Evolutionary conservation across 2,329 filamentous ascomycete species (phyloP).

Genomic region (Epichloe brachyelytri): DNA sequence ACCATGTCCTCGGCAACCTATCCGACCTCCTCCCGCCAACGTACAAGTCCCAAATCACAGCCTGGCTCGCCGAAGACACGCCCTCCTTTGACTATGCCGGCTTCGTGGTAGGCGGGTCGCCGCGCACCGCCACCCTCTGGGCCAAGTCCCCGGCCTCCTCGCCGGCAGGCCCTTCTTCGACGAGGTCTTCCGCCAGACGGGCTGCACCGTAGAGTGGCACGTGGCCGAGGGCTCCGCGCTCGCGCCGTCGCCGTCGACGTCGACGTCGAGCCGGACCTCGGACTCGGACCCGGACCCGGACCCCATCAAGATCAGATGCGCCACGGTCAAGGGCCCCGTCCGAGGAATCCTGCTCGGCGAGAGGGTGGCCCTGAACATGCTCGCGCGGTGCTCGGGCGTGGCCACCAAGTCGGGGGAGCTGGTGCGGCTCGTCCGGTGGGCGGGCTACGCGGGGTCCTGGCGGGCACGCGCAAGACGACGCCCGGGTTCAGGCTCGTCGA

Average conservation of each 20-base stretch:
- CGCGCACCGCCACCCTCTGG: constrained; percentile 52
- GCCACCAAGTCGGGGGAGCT: constrained; percentile 54
- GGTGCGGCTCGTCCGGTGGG: constrained; percentile 41
- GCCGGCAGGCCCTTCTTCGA: constrained; percentile 92
- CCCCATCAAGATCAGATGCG: constrained; percentile 44
- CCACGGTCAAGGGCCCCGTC: constrained; percentile 75
- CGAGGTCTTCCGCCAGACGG: constrained; percentile 81
- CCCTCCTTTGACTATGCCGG: constrained; percentile 95
- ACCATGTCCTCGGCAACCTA: constrained; percentile 23
- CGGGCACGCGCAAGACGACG: constrained; percentile 92
- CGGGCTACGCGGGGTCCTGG: constrained; percentile 71
- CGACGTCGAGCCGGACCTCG: no score
- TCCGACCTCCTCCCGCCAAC: constrained; percentile 68
- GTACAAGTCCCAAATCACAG: constrained; percentile 67
- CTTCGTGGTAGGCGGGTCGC: constrained; percentile 74
- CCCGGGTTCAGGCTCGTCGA: constrained; percentile 91
- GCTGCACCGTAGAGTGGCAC: constrained; percentile 87
- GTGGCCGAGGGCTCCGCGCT: constrained; percentile 61
- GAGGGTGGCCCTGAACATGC: constrained; percentile 79
- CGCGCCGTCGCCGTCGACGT: constrained; percentile 22
- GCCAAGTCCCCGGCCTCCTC: constrained; percentile 64
- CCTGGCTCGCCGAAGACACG: constrained; percentile 92
- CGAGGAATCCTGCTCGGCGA: constrained; percentile 77
- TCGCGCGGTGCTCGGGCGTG: constrained; percentile 84
- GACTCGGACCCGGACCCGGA: constrained; percentile 7